Conservation (phyloP, 352 stramenopile species). For the Blastocystis sp. region DNA sequence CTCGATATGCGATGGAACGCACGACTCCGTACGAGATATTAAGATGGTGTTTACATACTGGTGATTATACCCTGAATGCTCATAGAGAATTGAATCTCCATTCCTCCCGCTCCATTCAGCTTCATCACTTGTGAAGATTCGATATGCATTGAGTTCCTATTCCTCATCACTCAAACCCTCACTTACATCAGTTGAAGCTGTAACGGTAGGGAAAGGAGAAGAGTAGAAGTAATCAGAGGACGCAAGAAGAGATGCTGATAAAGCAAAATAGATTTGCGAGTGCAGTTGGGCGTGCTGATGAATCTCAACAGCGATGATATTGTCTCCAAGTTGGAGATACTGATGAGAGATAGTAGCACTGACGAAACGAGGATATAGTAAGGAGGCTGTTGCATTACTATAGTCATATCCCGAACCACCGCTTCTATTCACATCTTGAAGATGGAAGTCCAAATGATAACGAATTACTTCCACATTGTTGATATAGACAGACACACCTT, state of each 20-base stretch:
- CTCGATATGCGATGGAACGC: background rate
- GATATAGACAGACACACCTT: background rate
- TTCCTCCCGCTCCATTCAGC: background rate
- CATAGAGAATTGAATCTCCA: conserved; percentile 8
- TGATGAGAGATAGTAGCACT: conserved; percentile 14
- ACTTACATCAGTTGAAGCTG: background rate
- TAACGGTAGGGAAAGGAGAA: background rate
- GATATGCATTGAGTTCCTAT: background rate
- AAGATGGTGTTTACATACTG: background rate
- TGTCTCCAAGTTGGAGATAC: background rate
- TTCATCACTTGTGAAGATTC: background rate
- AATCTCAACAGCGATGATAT: conserved; percentile 9
- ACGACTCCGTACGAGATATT: background rate
- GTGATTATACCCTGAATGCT: conserved; percentile 29
- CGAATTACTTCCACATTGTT: conserved; percentile 25
- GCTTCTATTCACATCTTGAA: background rate
- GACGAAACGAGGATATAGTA: background rate
- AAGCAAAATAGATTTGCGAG: background rate
- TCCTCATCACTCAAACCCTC: background rate
- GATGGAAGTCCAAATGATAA: background rate
- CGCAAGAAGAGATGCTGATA: background rate
- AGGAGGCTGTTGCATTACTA: background rate
- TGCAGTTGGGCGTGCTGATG: background rate
- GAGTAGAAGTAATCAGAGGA: background rate
- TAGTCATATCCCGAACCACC: background rate